Evolutionary conservation across 148 eudicot species (phyloP).

Genomic region (Fallopia convolvulus): DNA sequence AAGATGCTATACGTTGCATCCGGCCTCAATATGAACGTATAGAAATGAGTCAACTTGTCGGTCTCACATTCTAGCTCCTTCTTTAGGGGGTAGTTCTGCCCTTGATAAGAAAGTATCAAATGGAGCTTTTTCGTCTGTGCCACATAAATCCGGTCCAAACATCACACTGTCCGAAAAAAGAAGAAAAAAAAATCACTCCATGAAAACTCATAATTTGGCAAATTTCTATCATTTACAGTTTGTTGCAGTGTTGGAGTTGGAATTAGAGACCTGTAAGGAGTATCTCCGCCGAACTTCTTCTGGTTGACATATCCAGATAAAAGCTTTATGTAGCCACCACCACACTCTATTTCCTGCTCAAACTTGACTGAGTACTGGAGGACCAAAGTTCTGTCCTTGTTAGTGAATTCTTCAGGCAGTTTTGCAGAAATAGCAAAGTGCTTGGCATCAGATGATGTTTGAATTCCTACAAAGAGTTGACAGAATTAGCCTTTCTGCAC

Average conservation of each 20-base stretch:
- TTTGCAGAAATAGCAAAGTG: slow-evolving; percentile 79
- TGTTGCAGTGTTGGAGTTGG: not conserved
- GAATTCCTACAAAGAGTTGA: slow-evolving; percentile 43
- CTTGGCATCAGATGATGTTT: slow-evolving; percentile 65
- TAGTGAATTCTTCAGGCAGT: slow-evolving; percentile 57
- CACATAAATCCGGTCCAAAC: slow-evolving; percentile 96
- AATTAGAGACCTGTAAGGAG: slow-evolving; percentile 66
- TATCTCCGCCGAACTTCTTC: slow-evolving; percentile 86
- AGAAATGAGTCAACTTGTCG: slow-evolving; percentile 88
- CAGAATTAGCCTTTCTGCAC: not conserved
- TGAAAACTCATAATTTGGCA: not conserved
- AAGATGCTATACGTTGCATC: slow-evolving; percentile 85
- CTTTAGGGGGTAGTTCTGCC: slow-evolving; percentile 70
- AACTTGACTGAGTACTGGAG: slow-evolving; percentile 65
- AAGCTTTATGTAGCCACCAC: slow-evolving; percentile 81
- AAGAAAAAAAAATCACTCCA: not conserved
- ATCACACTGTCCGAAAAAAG: slow-evolving; percentile 39
- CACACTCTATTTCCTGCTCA: slow-evolving; percentile 85
- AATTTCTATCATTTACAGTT: not conserved
- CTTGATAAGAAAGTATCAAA: slow-evolving; percentile 71
- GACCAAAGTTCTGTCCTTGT: slow-evolving; percentile 72
- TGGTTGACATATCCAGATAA: slow-evolving; percentile 73
- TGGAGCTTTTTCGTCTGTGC: slow-evolving; percentile 77
- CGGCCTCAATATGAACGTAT: slow-evolving; percentile 83
- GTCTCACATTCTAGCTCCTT: slow-evolving; percentile 75